These are phyloP conservation scores for Spinellus fusiger DNA, from an alignment of 192 early-diverging fungal species.

Conservation along the genomic window DNA sequence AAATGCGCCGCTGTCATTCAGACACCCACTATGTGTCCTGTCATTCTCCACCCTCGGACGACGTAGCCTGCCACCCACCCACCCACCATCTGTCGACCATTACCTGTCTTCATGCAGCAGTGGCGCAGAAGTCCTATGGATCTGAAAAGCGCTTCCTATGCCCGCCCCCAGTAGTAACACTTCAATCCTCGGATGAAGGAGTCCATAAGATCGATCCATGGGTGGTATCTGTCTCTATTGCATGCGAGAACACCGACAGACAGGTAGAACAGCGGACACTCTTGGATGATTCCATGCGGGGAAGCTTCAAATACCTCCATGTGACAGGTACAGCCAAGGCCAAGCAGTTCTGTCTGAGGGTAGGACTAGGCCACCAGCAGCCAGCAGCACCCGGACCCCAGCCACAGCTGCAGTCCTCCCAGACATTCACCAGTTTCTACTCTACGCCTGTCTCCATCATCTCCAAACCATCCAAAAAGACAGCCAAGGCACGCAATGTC, in stretches of 20 bases:
- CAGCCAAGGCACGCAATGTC: constrained; percentile 73
- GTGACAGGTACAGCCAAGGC: constrained; percentile 76
- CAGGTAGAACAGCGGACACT: constrained; percentile 41
- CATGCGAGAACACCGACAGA: constrained; percentile 30
- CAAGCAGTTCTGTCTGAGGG: constrained; percentile 67
- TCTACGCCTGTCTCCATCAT: constrained; percentile 77
- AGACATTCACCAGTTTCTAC: constrained; percentile 57
- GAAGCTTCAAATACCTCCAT: constrained; percentile 70
- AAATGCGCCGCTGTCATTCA: not conserved
- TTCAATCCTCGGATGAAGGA: constrained; percentile 36
- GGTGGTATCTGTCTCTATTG: constrained; percentile 27
- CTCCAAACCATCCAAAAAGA: constrained; percentile 92
- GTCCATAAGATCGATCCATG: constrained; percentile 16
- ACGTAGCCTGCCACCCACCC: constrained; percentile 1
- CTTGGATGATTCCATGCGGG: constrained; percentile 47
- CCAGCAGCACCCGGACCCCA: constrained; percentile 4
- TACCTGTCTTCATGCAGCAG: constrained; percentile 71
- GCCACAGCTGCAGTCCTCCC: constrained; percentile 15
- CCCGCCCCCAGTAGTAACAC: constrained; percentile 67
- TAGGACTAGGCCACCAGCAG: constrained; percentile 44
- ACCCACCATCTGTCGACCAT: constrained; percentile 56
- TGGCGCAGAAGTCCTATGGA: constrained; percentile 94
- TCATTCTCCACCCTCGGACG: not conserved
- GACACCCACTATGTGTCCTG: not conserved
- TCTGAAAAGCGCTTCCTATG: constrained; percentile 83